Evolutionary conservation across 345 rosid species (phyloP).

Genomic region (Brassica nigra): DNA sequence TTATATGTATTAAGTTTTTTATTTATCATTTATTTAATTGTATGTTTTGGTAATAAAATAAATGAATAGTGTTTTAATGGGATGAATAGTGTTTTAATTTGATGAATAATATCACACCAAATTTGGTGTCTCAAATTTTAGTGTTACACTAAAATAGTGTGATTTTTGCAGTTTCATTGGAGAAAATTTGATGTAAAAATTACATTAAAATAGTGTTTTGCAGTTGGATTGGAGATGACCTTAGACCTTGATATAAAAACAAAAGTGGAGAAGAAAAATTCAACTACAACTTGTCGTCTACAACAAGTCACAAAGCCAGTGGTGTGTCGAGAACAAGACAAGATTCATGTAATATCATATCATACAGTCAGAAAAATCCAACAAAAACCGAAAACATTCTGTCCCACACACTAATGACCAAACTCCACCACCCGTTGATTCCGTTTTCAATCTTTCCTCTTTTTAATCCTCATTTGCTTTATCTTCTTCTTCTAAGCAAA

Average conservation of each 20-base stretch:
- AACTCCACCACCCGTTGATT: neutral
- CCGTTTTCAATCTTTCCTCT: neutral
- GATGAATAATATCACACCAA: no score
- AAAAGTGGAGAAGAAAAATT: neutral
- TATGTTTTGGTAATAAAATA: no score
- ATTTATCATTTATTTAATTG: no score
- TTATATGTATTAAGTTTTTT: no score
- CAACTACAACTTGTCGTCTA: neutral
- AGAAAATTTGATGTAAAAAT: no score
- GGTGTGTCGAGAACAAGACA: neutral
- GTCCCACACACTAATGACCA: neutral
- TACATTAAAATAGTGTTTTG: no score
- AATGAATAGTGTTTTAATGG: no score
- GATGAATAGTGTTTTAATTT: no score
- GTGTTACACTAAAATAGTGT: no score
- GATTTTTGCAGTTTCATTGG: no score
- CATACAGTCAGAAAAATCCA: slow-evolving; percentile 7
- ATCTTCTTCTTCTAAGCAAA: neutral
- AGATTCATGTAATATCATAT: neutral
- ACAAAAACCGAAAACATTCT: neutral
- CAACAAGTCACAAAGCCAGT: neutral
- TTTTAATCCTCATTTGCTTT: neutral
- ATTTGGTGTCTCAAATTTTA: no score
- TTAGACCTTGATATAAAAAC: neutral
- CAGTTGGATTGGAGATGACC: no score